A percentile compares a stretch with the other conserved stretches of the same genome.
These are phyloP conservation scores for Blakeslea trispora DNA, from an alignment of 371 early-diverging fungal genomes.

Conservation along the genomic window DNA sequence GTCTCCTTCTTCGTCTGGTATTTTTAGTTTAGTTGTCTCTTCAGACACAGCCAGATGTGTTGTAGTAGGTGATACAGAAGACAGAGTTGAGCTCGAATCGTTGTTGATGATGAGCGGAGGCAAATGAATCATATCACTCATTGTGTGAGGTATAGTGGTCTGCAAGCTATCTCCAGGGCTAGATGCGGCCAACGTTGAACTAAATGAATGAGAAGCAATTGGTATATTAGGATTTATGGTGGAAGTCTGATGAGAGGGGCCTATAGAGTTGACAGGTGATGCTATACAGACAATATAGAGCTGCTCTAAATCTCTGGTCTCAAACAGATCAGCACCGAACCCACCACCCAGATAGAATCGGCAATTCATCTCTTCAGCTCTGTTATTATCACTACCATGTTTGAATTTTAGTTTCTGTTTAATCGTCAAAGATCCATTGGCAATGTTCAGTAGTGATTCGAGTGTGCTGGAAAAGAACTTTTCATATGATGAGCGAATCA, in stretches of 20 bases:
- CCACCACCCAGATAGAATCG: slow-evolving; percentile 28
- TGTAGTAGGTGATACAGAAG: slow-evolving; percentile 3
- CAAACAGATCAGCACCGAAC: slow-evolving; percentile 24
- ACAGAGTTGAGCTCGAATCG: slow-evolving; percentile 2
- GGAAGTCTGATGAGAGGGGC: not conserved
- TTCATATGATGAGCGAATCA: slow-evolving; percentile 17
- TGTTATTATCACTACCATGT: not conserved
- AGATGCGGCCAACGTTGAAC: not conserved
- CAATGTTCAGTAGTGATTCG: slow-evolving; percentile 11
- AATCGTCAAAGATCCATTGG: slow-evolving; percentile 28
- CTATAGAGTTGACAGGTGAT: not conserved
- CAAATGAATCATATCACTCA: slow-evolving; percentile 1
- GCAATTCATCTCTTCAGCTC: slow-evolving; percentile 11
- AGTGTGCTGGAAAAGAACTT: slow-evolving; percentile 6
- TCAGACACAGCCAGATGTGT: not conserved
- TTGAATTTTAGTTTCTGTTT: slow-evolving; percentile 15
- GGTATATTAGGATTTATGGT: not conserved
- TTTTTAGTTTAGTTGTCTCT: not conserved
- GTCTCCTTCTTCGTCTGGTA: not conserved
- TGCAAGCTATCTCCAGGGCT: not conserved
- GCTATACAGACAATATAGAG: slow-evolving; percentile 25
- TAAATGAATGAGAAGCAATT: not conserved
- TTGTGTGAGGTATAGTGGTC: not conserved
- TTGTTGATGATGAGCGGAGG: slow-evolving; percentile 3
- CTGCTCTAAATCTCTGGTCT: slow-evolving; percentile 1